Evolutionary conservation across 2,329 filamentous ascomycete genomes (phyloP), one percentile per base, ranked within the genome.

Genomic region (Aspergillus sp.): DNA sequence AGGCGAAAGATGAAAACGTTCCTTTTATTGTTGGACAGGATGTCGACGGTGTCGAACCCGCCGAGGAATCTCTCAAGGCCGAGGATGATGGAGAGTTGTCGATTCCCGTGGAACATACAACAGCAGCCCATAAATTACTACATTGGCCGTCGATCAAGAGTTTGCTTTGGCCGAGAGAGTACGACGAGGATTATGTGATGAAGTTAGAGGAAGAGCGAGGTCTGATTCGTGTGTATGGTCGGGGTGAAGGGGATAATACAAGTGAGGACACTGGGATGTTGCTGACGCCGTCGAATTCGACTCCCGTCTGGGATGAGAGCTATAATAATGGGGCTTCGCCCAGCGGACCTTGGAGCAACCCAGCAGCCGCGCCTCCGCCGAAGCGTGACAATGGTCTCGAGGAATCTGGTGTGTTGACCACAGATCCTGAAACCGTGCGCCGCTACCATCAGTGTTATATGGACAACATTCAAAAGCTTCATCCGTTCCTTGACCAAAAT

Each of bases 71-170:
- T 13, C 34, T 51, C 5, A 51, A 51, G 28, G 45, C 41, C 10
- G 56, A 59, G 5, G 62, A 67, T 28, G 63, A 65, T 27, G 82
- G 81, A 37, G 77, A 82, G 51, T 78, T 86, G 10, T 80, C 85
- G 2, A 87, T 95, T 44, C 87, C 89, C 1, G 79, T 83, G 27
- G 88, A 95, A 53, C 91, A 97, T 59, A 94, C 88, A 0, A 96
- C 90, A 0, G 81, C 89, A n/a, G 90, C 90, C 1, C 88, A 93
- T 40, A 80, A 90, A 49, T 72, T 97, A 12, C 71, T 97, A 27
- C 75, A 78, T 37, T 90, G 86, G 82, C 78, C 78, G 0, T 77
- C 82, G 0, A 88, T 93, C 43, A 68, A 74, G 60, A 69, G 76
- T 49, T 61, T 96, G 59, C 81, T 88, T 30, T 43, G 66, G 45